phyloP scores from a whole-genome alignment of 495 filamentous ascomycete species.

The Entonaema liquescens region DNA sequence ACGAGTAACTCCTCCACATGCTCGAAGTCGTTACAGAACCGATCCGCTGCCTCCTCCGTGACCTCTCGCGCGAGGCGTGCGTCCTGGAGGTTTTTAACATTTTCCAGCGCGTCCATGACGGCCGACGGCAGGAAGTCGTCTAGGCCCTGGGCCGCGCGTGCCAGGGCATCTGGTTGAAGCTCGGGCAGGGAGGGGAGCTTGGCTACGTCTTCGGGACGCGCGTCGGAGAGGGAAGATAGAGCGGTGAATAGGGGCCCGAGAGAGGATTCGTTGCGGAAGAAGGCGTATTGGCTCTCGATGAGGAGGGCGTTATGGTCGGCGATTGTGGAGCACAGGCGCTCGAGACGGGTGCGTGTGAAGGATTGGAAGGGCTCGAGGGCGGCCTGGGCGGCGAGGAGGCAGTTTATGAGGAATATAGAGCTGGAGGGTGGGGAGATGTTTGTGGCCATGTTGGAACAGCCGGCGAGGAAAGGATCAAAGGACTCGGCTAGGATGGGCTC shows the following conservation, averaged over 20 bases:
- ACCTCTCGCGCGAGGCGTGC: constrained; percentile 74
- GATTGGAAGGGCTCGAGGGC: constrained; percentile 61
- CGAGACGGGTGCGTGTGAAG: constrained; percentile 60
- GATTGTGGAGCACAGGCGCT: constrained; percentile 58
- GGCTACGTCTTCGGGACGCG: constrained; percentile 49
- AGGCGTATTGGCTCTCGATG: constrained; percentile 67
- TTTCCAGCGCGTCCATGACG: constrained; percentile 87
- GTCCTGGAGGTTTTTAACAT: constrained; percentile 76
- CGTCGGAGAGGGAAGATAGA: constrained; percentile 52
- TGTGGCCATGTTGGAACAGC: constrained; percentile 74
- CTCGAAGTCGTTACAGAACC: constrained; percentile 92
- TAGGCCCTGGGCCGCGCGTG: constrained; percentile 74
- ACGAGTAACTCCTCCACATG: constrained; percentile 74
- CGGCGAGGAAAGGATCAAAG: constrained; percentile 83
- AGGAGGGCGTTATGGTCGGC: constrained; percentile 56
- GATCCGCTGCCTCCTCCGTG: constrained; percentile 83
- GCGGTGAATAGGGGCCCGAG: constrained; percentile 73
- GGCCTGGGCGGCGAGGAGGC: constrained; percentile 66
- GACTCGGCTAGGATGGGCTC: constrained; percentile 80
- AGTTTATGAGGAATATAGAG: constrained; percentile 86
- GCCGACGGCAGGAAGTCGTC: constrained; percentile 94
- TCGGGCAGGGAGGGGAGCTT: constrained; percentile 38
- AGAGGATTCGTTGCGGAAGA: constrained; percentile 78
- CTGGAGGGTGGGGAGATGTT: constrained; percentile 63
- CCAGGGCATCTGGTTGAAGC: constrained; percentile 69